Base-by-base conservation (phyloP, 805 yeast species). In the Alloascoidea hylecoeti region DNA sequence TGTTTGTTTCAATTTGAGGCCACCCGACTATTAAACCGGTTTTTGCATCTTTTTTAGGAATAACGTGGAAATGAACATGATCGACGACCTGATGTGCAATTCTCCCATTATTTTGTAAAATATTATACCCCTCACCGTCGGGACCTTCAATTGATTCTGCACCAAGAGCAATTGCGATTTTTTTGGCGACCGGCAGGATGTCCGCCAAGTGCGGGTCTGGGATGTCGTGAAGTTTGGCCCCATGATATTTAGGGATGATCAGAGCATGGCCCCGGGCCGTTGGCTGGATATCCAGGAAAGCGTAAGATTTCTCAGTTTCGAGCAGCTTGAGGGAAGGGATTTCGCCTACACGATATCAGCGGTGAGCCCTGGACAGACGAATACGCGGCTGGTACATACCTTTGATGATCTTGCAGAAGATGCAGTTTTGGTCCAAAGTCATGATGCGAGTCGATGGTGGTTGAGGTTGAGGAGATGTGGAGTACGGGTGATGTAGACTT, bases 21-120 rank as follows among this genome's bases (percentile, higher is more conserved):
- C 98, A 92, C 17, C 92, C 95, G 19, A 89, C 85, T 27, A 68
- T 69, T 45, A 89, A 68, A 1, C 98, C 98, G 15, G 88, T 65
- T 33, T 69, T 68, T 2, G 58, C 63, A 49, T 76, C 78, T 42
- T 69, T 70, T 70, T 89, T 89, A 37, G 98, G 98, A 54, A 89
- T 89, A 57, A 89, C 73, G 57, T 89, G 98, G 71, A 92, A 82
- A 57, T 89, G 98, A 41, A 92, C 96, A 56, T 89, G 98, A 48
- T 82, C 92, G 41, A 92, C 97, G 40, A 70, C 79, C 63, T 89
- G 98, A 55, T 92, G 97, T 9, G 97, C 98, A 52, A 88, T 77
- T 54, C 83, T 63, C 37, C 97, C 97, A 49, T 89, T 92, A 67
- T 89, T 92, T 59, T 88, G 97, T 46, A 89, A 64, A 15, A 89